These are phyloP conservation scores for Colletotrichum sp. DNA, from an alignment of 2,329 filamentous ascomycete genomes.

Conservation along the genomic window DNA sequence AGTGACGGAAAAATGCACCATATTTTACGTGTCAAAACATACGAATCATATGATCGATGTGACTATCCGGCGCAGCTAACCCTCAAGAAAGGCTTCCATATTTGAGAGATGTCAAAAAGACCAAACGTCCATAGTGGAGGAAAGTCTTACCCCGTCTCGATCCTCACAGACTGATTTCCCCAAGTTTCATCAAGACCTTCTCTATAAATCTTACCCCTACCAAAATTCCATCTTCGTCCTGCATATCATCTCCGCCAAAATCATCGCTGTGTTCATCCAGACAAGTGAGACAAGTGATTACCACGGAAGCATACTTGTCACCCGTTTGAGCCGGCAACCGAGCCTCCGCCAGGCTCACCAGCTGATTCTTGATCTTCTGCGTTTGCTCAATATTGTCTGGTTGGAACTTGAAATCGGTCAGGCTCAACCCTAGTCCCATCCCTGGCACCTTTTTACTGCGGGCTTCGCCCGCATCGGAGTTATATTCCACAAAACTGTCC, in stretches of 20 bases:
- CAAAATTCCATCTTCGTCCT: conserved; percentile 32
- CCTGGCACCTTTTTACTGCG: neutral
- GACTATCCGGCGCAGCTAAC: rapidly evolving
- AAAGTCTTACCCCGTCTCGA: rapidly evolving
- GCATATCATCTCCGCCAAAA: conserved; percentile 31
- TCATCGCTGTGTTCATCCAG: conserved; percentile 32
- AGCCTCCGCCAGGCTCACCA: conserved; percentile 18
- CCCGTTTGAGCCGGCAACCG: conserved; percentile 30
- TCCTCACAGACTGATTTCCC: neutral
- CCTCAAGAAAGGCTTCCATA: too few species aligned
- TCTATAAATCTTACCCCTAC: conserved; percentile 32
- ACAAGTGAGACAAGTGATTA: conserved; percentile 38
- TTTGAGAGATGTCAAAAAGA: too few species aligned
- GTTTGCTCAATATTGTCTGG: neutral
- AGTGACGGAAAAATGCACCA: too few species aligned
- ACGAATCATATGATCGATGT: neutral
- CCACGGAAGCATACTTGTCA: conserved; percentile 31
- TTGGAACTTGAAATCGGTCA: neutral
- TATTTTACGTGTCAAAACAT: neutral
- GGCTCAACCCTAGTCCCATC: neutral
- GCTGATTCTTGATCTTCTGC: conserved; percentile 7
- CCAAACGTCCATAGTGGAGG: rapidly evolving
- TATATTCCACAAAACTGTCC: conserved; percentile 35
- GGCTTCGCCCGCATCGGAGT: neutral
- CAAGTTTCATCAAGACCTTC: conserved; percentile 24